Base-by-base conservation (phyloP, 1,284 basidiomycete genomes). In the Papiliotrema laurentii region DNA sequence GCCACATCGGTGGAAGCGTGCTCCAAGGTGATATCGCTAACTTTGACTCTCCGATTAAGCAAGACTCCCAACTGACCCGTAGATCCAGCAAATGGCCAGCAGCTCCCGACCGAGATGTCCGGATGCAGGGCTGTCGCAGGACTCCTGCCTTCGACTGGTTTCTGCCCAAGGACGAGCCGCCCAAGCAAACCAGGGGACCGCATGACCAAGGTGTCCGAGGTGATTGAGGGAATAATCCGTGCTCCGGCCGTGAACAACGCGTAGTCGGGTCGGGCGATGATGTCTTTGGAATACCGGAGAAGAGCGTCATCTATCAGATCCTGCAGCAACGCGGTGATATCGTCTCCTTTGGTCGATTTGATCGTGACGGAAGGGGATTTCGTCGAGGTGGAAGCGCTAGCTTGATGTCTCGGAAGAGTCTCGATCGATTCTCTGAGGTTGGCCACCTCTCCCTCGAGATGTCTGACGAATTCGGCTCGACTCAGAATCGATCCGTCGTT, bases 61-160 rank as follows among this genome's bases (percentile, higher is more conserved):
- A 79, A 77, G 36, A 98, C 83, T 4, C 87, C 91, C 2, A 97
- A 75, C 62, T 87, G 84, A 3, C 92, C 94, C 40, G 80, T 69
- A 5, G 77, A 64, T 0, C 92, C 92, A 2, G 74, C 75, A 73
- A 97, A 90, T 2, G 94, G 87, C 93, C 93, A 98, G 73, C 93
- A 98, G 55, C 85, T 81, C 2, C 94, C 93, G 22, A 83, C 82
- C 47, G 85, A 80, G 22, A 78, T 78, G 51, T 69, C 67, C 50
- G 88, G 86, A 64, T 92, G 85, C 18, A 97, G 76, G 1, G 89
- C 90, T 0, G 83, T 86, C 38, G 89, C 82, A 0, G 94, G 90
- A 1, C 87, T 81, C 10, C 84, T 81, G 16, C 89, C 92, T 41
- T 84, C 77, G 4, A 83, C 80, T 49, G 78, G 78, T 21, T 61